Conservation (phyloP, 768 basidiomycete genomes). For the Amanita jacksonii region DNA sequence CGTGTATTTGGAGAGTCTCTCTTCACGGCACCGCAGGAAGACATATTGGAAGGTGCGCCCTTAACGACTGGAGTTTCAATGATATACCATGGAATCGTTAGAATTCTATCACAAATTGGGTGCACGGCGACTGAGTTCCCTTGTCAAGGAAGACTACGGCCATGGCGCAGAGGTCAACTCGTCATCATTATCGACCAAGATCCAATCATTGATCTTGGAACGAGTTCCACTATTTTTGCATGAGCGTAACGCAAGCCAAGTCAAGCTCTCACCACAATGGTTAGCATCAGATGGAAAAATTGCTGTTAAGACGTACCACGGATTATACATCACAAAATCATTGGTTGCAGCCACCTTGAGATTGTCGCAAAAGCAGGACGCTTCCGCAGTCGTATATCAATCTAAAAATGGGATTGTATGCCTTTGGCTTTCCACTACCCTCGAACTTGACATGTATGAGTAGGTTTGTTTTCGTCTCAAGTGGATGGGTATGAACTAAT, state of each 20-base stretch:
- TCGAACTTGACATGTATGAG: constrained; percentile 88
- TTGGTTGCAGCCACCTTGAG: constrained; percentile 43
- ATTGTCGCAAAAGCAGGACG: constrained; percentile 48
- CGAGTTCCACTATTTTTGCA: constrained; percentile 86
- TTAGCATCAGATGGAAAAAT: constrained; percentile 56
- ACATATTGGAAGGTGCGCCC: constrained; percentile 68
- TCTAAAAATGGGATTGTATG: constrained; percentile 50
- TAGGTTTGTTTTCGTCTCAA: constrained; percentile 30
- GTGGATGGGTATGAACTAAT: background rate
- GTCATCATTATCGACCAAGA: constrained; percentile 39
- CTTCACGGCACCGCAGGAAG: constrained; percentile 81
- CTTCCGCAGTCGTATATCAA: constrained; percentile 62
- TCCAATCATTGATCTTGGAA: constrained; percentile 62
- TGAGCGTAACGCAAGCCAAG: constrained; percentile 67
- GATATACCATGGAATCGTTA: constrained; percentile 17
- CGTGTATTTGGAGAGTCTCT: constrained; percentile 72
- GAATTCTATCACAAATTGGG: constrained; percentile 75
- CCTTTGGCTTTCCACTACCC: constrained; percentile 67
- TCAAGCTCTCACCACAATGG: constrained; percentile 57
- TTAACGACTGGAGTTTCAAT: background rate
- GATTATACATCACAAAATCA: constrained; percentile 52
- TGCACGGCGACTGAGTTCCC: constrained; percentile 56
- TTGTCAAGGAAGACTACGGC: constrained; percentile 74
- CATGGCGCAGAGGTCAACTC: constrained; percentile 41
- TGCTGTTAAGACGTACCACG: constrained; percentile 57